These are phyloP conservation scores for Zygotorulaspora florentina DNA, from an alignment of 805 yeast genomes.

Conservation along the genomic window DNA sequence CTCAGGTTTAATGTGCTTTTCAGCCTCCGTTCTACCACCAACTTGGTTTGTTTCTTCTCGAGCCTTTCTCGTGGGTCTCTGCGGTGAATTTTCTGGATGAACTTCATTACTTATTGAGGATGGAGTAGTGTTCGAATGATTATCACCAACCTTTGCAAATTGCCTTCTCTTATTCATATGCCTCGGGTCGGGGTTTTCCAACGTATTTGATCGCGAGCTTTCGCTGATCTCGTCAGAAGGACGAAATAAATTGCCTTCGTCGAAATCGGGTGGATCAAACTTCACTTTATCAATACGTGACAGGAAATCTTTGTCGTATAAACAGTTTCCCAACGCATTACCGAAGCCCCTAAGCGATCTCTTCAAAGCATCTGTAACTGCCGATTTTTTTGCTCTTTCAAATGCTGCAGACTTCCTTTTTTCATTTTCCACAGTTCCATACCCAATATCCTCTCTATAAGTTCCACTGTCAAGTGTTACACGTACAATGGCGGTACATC, in stretches of 20 bases:
- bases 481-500: slow-evolving; percentile 68
- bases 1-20: slow-evolving; percentile 9
- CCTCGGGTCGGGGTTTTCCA: slow-evolving; percentile 13
- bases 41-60: not conserved
- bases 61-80: slow-evolving; percentile 2
- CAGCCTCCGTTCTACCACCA: slow-evolving; percentile 1
- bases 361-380: slow-evolving; percentile 77
- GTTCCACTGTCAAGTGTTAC: slow-evolving; percentile 74
- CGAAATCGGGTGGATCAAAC: slow-evolving; percentile 44
- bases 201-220: slow-evolving; percentile 27
- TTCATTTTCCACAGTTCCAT: slow-evolving; percentile 77
- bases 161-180: slow-evolving; percentile 24
- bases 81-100: slow-evolving; percentile 5
- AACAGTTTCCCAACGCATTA: slow-evolving; percentile 76
- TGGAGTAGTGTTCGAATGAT: not conserved
- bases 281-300: slow-evolving; percentile 41
- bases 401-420: slow-evolving; percentile 69
- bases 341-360: slow-evolving; percentile 78
- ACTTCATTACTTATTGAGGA: not conserved
- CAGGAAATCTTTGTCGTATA: slow-evolving; percentile 70
- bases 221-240: slow-evolving; percentile 35
- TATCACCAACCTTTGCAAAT: slow-evolving; percentile 14
- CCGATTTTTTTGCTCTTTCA: slow-evolving; percentile 80
- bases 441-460: slow-evolving; percentile 77
- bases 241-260: slow-evolving; percentile 40